Evolutionary conservation across 2,329 filamentous ascomycete genomes (phyloP).

Genomic region (Penicillium rolfsii): DNA sequence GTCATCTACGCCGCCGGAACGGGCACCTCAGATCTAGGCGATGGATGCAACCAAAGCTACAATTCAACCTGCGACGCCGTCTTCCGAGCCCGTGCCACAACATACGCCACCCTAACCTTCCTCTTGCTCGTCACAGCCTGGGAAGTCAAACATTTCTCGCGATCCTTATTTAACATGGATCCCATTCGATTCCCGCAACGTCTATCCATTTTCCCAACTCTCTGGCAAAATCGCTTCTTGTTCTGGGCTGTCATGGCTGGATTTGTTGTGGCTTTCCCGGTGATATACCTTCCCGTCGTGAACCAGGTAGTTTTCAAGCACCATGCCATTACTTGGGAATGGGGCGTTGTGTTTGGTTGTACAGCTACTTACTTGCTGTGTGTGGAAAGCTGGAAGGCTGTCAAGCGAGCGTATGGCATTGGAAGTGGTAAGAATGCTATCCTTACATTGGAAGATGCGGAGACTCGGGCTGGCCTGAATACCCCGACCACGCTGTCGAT

Average conservation of each 20-base stretch:
- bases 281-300: conserved; percentile 68
- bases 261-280: conserved; percentile 59
- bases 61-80: conserved; percentile 55
- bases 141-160: conserved; percentile 75
- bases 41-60: conserved; percentile 58
- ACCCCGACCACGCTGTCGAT: conserved; percentile 27
- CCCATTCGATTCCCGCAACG: conserved; percentile 60
- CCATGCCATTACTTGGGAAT: conserved; percentile 67
- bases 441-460: conserved; percentile 39
- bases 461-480: conserved; percentile 35
- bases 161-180: conserved; percentile 71
- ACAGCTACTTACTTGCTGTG: conserved; percentile 63
- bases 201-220: conserved; percentile 64
- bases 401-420: conserved; percentile 55
- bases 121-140: conserved; percentile 74
- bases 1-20: conserved; percentile 43
- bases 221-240: conserved; percentile 72
- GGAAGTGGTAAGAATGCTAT: conserved; percentile 39
- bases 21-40: conserved; percentile 55
- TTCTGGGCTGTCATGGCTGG: conserved; percentile 67
- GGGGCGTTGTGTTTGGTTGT: conserved; percentile 66
- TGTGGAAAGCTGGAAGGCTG: conserved; percentile 68
- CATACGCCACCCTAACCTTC: conserved; percentile 75
- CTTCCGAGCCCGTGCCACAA: conserved; percentile 72
- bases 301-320: conserved; percentile 69